A percentile compares a stretch with the other conserved stretches of the same genome.
These are phyloP conservation scores for Barnettozyma siamensis DNA, from an alignment of 805 yeast species.

Conservation along the genomic window DNA sequence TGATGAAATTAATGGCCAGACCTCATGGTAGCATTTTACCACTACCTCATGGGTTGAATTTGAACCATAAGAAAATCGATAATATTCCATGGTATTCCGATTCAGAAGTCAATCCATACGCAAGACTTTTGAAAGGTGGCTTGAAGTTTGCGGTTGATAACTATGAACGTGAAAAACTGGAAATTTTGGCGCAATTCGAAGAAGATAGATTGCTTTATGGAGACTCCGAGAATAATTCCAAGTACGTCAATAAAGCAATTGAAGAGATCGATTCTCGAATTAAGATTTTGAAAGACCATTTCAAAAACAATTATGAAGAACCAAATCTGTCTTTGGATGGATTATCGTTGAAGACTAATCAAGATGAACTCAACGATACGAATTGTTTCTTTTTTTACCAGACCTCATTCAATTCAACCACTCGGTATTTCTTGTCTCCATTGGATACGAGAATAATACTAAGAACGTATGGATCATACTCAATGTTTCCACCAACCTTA, in stretches of 20 bases:
- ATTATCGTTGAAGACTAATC: conserved; percentile 12
- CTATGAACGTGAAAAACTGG: conserved; percentile 53
- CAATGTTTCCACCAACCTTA: conserved; percentile 62
- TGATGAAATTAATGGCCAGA: conserved; percentile 60
- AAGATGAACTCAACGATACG: conserved; percentile 27
- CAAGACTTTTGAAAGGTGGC: conserved; percentile 68
- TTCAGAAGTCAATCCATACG: conserved; percentile 39
- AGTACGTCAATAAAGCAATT: conserved; percentile 49
- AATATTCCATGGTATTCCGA: conserved; percentile 53
- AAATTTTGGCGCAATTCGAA: conserved; percentile 44
- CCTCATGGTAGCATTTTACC: conserved; percentile 39
- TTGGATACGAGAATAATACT: conserved; percentile 74
- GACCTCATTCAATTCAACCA: conserved; percentile 62
- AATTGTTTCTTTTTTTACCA: conserved; percentile 70
- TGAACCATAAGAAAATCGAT: conserved; percentile 33
- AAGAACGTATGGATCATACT: conserved; percentile 54
- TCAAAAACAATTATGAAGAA: conserved; percentile 19
- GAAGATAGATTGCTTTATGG: conserved; percentile 56
- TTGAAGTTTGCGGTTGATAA: conserved; percentile 45
- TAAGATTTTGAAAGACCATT: conserved; percentile 31
- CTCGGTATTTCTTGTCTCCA: conserved; percentile 65
- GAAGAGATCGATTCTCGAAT: conserved; percentile 46
- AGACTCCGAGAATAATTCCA: conserved; percentile 41
- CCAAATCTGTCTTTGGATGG: conserved; percentile 16
- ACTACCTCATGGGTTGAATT: conserved; percentile 43